phyloP scores from a whole-genome alignment of 23 red algal species.

The Agarophyton chilense region DNA sequence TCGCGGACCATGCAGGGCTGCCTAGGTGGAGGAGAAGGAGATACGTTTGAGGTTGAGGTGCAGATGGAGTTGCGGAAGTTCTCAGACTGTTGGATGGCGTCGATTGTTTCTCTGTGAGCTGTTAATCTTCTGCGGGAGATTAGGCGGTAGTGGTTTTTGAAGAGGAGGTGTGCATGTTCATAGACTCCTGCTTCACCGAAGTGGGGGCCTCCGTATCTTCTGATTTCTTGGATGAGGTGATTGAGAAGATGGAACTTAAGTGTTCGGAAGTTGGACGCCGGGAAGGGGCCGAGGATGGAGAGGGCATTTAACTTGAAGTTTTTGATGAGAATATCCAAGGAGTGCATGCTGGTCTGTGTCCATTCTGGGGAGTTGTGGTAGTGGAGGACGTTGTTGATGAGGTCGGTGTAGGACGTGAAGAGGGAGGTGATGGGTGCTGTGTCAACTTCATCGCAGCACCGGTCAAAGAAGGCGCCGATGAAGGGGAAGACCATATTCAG shows the following conservation, averaged over 20 bases:
- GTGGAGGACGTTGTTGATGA: background rate
- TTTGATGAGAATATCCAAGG: background rate
- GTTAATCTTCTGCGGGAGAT: too few species aligned
- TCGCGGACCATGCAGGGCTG: too few species aligned
- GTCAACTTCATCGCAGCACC: conserved; percentile 11
- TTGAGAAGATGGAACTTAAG: background rate
- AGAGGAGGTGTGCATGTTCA: background rate
- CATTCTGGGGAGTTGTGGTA: background rate
- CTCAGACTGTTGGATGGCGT: too few species aligned
- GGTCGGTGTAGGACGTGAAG: background rate
- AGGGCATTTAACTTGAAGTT: background rate
- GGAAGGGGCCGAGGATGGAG: background rate
- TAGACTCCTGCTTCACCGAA: background rate
- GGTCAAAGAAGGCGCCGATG: conserved; percentile 12
- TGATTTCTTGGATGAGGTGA: background rate
- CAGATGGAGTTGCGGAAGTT: too few species aligned
- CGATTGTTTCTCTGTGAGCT: background rate
- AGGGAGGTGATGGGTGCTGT: background rate
- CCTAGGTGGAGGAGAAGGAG: too few species aligned
- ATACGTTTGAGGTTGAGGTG: too few species aligned
- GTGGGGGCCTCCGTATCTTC: background rate
- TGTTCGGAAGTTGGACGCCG: background rate
- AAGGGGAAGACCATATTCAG: conserved; percentile 50
- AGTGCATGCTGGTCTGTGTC: background rate
- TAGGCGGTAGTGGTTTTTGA: background rate